Evolutionary conservation across 305 asterid species (phyloP), one percentile per base, ranked within the genome.

Genomic region (Plantago coronopus): DNA sequence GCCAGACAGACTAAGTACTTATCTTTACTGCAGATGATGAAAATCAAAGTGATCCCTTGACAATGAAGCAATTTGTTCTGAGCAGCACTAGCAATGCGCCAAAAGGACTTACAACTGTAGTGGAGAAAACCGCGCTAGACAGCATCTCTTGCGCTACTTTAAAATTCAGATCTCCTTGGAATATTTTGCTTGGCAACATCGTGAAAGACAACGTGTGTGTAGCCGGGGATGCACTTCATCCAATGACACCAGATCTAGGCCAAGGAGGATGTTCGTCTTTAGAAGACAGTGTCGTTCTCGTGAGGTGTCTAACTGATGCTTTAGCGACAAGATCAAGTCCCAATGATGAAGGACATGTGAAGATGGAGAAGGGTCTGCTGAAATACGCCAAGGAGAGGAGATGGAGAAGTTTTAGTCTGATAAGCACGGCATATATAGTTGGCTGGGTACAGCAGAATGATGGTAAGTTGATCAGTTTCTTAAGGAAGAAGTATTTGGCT

Each of bases 181-280:
- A 64, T 56, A 47, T 78, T 69, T 69, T 76, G 61, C 54, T 51
- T 2, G 79, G 84, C 37, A 64, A 79, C 25, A 77, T 81, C 9
- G 69, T 50, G 1, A 78, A 66, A 56, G 64, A 62, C 51, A 74
- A 72, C 13, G 81, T 73, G 17, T 75, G 83, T 54, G 76, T 84
- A 13, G 79, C 61, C 2, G 93, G 93, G 4, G 93, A 81, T 38
- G 93, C 93, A 4, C 67, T 84, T 31, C 91, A 84, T 63, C 86
- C 91, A 2, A 79, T 81, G 88, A 79, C 91, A 22, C 91, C 88
- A 8, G 87, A 84, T 49, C 12, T 79, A 51, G 86, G 88, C 3
- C 88, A 84, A 68, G 91, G 91, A 40, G 91, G 83, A n/a, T 79
- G 84, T 27, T 81, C 80, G 14, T 68, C 88, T 13, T 48, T 84